Conservation (phyloP, 2,329 filamentous ascomycete genomes). For the Colletotrichum tabaci region DNA sequence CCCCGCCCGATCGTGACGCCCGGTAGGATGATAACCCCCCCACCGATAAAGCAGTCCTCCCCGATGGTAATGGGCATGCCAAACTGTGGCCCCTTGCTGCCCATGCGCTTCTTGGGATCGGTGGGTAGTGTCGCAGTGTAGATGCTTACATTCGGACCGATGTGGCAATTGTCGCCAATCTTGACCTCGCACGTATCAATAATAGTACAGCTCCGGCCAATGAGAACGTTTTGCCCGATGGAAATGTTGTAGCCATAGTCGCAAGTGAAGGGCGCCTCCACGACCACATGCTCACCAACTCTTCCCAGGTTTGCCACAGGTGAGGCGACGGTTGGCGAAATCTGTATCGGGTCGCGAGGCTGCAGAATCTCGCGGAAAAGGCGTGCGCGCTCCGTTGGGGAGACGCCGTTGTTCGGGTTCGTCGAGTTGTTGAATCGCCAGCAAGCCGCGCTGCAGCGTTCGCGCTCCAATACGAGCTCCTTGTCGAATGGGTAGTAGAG, state of each 20-base stretch:
- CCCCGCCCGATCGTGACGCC: slow-evolving; percentile 87
- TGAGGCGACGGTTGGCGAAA: slow-evolving; percentile 69
- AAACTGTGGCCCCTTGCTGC: slow-evolving; percentile 79
- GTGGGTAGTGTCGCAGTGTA: slow-evolving; percentile 81
- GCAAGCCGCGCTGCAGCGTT: slow-evolving; percentile 84
- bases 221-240: slow-evolving; percentile 87
- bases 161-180: slow-evolving; percentile 83
- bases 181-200: slow-evolving; percentile 87
- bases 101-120: slow-evolving; percentile 81
- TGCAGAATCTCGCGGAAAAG: slow-evolving; percentile 81
- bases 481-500: slow-evolving; percentile 86
- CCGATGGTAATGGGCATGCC: slow-evolving; percentile 84
- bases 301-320: slow-evolving; percentile 70
- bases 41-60: slow-evolving; percentile 88
- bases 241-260: slow-evolving; percentile 97
- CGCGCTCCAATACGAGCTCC: slow-evolving; percentile 86
- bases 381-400: slow-evolving; percentile 75
- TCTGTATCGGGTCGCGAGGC: slow-evolving; percentile 69
- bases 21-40: slow-evolving; percentile 82
- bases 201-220: slow-evolving; percentile 87
- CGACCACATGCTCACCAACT: slow-evolving; percentile 81
- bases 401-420: slow-evolving; percentile 81
- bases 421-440: slow-evolving; percentile 90
- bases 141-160: slow-evolving; percentile 89
- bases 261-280: slow-evolving; percentile 91